Conservation (phyloP, 2,329 filamentous ascomycete genomes). For the Myriosclerotinia duriaeana region DNA sequence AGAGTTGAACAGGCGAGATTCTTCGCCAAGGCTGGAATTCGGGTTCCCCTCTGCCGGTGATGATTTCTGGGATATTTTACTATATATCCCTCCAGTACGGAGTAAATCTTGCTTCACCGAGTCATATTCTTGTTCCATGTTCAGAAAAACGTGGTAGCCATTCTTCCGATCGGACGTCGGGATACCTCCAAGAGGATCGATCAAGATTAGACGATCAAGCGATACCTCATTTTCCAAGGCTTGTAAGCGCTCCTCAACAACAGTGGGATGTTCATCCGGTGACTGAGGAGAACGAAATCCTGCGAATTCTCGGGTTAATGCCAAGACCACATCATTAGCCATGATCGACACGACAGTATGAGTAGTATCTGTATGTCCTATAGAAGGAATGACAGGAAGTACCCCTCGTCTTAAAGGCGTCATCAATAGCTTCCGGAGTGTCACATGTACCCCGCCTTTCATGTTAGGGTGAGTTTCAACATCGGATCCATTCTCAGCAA, state of each 20-base stretch:
- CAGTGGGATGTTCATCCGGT: constrained; percentile 46
- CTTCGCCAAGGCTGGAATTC: constrained; percentile 37
- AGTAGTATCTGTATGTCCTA: constrained; percentile 57
- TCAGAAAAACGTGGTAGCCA: constrained; percentile 80
- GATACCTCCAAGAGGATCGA: constrained; percentile 84
- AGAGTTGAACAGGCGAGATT: constrained; percentile 49
- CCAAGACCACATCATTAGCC: constrained; percentile 67
- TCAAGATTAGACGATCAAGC: constrained; percentile 81
- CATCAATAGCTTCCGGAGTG: constrained; percentile 56
- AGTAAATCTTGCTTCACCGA: constrained; percentile 63
- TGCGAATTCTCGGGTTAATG: constrained; percentile 73
- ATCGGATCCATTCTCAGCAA: constrained; percentile 30
- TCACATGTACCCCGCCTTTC: constrained; percentile 41
- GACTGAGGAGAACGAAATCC: constrained; percentile 53
- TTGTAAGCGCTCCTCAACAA: constrained; percentile 43
- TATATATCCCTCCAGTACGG: constrained; percentile 9
- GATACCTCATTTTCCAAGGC: constrained; percentile 54
- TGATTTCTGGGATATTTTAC: not conserved
- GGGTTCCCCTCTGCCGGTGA: constrained; percentile 5
- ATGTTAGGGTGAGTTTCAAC: constrained; percentile 18
- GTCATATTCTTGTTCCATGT: constrained; percentile 85
- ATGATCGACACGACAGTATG: constrained; percentile 50
- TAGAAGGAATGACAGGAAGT: constrained; percentile 66
- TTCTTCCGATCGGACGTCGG: constrained; percentile 63
- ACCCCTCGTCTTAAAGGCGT: constrained; percentile 65